phyloP scores from a whole-genome alignment of 208 protist genomes.

The Crithidia bombi region DNA sequence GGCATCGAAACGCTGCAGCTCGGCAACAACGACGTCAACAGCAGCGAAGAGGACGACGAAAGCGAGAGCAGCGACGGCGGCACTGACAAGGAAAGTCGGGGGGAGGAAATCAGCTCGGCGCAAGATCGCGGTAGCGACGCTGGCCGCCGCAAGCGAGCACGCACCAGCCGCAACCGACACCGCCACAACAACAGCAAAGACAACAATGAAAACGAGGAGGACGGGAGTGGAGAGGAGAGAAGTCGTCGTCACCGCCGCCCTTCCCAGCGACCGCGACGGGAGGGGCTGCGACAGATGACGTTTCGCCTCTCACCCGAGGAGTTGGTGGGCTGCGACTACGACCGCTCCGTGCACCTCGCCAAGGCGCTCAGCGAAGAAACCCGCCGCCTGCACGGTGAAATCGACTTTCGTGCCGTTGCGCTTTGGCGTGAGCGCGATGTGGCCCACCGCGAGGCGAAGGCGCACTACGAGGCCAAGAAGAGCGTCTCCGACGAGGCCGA shows the following conservation, averaged over 20 bases:
- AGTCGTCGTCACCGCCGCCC: neutral
- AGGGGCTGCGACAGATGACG: slow-evolving; percentile 54
- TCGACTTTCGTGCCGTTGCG: slow-evolving; percentile 95
- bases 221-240: neutral
- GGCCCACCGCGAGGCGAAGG: slow-evolving; percentile 65
- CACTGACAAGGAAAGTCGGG: neutral
- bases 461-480: slow-evolving; percentile 65
- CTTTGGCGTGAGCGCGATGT: slow-evolving; percentile 95
- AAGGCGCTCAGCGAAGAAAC: slow-evolving; percentile 91
- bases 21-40: slow-evolving; percentile 28
- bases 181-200: neutral
- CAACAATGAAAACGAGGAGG: slow-evolving; percentile 12
- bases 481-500: slow-evolving; percentile 77
- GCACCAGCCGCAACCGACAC: neutral
- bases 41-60: slow-evolving; percentile 27
- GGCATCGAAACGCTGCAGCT: slow-evolving; percentile 81
- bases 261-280: slow-evolving; percentile 5
- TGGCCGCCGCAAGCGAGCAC: slow-evolving; percentile 3
- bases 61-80: slow-evolving; percentile 26
- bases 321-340: slow-evolving; percentile 78
- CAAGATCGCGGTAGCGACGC: too few species aligned
- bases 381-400: slow-evolving; percentile 74
- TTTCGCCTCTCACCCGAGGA: slow-evolving; percentile 77
- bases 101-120: too few species aligned
- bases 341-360: slow-evolving; percentile 86